Evolutionary conservation across 2,329 filamentous ascomycete genomes (phyloP).

Genomic region (Pleochaeta shiraiana): DNA sequence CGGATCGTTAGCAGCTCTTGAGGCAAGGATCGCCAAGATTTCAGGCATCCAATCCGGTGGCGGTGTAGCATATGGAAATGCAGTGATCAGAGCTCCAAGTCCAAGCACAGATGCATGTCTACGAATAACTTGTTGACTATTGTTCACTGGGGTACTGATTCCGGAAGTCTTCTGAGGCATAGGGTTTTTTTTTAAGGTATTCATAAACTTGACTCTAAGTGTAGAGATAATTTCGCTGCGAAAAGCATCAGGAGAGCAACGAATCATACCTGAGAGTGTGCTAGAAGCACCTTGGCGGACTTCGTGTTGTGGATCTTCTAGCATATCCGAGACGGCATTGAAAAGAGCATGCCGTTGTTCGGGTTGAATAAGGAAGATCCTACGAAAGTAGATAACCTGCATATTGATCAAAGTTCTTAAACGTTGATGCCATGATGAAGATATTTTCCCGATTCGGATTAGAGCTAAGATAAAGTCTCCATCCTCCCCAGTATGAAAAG

Average conservation of each 20-base stretch:
- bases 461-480: conserved; percentile 65
- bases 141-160: conserved; percentile 46
- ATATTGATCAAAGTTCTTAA: conserved; percentile 92
- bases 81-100: conserved; percentile 74
- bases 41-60: conserved; percentile 90
- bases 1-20: conserved; percentile 66
- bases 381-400: conserved; percentile 95
- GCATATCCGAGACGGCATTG: conserved; percentile 86
- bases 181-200: conserved; percentile 58
- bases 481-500: conserved; percentile 72
- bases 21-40: conserved; percentile 65
- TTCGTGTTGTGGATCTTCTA: conserved; percentile 77
- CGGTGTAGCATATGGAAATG: conserved; percentile 88
- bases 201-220: conserved; percentile 60
- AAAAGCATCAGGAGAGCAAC: conserved; percentile 67
- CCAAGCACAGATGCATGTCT: conserved; percentile 85
- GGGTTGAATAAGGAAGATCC: conserved; percentile 65
- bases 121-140: conserved; percentile 55
- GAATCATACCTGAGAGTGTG: conserved; percentile 92
- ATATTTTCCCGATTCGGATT: conserved; percentile 68
- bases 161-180: conserved; percentile 54
- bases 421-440: conserved; percentile 85
- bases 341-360: conserved; percentile 64
- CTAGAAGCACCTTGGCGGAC: conserved; percentile 83
- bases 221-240: conserved; percentile 56